Evolutionary conservation across 108 stramenopile genomes (phyloP).

Genomic region (Stephanodiscus minutulus): DNA sequence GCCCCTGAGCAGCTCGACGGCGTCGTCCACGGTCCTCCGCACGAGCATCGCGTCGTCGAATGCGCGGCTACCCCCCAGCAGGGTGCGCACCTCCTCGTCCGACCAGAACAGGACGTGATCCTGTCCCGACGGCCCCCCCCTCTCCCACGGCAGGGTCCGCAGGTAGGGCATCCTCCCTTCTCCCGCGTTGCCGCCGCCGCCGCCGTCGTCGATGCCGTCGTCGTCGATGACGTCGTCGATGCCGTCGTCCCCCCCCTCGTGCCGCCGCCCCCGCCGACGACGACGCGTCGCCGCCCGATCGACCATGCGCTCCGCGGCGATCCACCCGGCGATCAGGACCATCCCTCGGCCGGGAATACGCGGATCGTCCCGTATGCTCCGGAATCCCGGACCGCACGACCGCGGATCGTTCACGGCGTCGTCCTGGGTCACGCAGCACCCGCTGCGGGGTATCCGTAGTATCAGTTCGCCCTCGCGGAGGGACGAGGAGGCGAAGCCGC

Average conservation of each 20-base stretch:
- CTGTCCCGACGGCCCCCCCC: conserved; percentile 63
- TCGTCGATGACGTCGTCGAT: not conserved
- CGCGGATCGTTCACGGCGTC: conserved; percentile 47
- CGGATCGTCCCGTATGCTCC: conserved; percentile 48
- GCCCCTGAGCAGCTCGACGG: conserved; percentile 50
- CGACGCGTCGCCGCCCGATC: not conserved
- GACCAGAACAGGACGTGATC: conserved; percentile 81
- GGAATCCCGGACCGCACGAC: conserved; percentile 61
- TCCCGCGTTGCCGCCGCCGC: not conserved
- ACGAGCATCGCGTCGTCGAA: conserved; percentile 61
- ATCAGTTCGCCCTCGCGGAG: conserved; percentile 57
- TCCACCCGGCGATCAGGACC: conserved; percentile 66
- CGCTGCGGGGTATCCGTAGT: conserved; percentile 57
- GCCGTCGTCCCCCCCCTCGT: conserved; percentile 11
- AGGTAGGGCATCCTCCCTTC: conserved; percentile 55
- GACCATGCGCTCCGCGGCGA: conserved; percentile 69
- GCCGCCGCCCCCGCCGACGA: not conserved
- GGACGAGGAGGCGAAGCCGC: conserved; percentile 52
- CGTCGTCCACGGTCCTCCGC: conserved; percentile 61
- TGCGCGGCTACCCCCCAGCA: conserved; percentile 61
- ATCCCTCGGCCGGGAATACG: conserved; percentile 57
- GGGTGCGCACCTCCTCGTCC: conserved; percentile 56
- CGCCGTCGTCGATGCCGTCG: not conserved
- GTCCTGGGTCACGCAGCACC: conserved; percentile 60
- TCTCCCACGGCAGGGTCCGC: conserved; percentile 70